These are phyloP conservation scores for Leccinum ochraceum DNA, from an alignment of 768 basidiomycete genomes.

Conservation along the genomic window DNA sequence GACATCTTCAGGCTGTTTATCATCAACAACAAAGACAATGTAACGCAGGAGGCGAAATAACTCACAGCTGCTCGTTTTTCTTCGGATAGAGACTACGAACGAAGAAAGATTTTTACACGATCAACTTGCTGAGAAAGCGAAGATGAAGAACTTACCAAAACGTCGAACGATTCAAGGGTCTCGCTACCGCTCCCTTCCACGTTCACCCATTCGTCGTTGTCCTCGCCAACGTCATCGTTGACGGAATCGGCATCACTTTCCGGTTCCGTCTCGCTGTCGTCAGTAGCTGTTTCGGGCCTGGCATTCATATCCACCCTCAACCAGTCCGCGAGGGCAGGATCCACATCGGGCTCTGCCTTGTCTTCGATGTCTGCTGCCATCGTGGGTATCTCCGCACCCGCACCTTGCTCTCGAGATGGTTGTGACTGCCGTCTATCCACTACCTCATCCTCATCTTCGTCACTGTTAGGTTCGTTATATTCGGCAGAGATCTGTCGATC, in stretches of 20 bases:
- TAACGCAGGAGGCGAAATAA: neutral
- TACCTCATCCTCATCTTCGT: constrained; percentile 24
- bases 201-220: constrained; percentile 43
- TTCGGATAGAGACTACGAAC: constrained; percentile 15
- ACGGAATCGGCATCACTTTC: constrained; percentile 72
- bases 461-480: constrained; percentile 45
- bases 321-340: constrained; percentile 60
- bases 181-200: constrained; percentile 23
- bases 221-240: constrained; percentile 49
- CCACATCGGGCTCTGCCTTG: constrained; percentile 37
- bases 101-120: neutral
- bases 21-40: constrained; percentile 1
- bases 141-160: constrained; percentile 5
- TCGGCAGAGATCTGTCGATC: constrained; percentile 50
- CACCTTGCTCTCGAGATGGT: constrained; percentile 22
- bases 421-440: constrained; percentile 5
- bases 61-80: constrained; percentile 3
- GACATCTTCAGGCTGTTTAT: constrained; percentile 33
- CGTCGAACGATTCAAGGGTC: constrained; percentile 23
- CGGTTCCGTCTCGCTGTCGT: constrained; percentile 47
- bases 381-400: neutral
- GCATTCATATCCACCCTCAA: constrained; percentile 49
- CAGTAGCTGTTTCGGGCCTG: constrained; percentile 6
- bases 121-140: neutral
- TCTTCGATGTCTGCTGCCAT: constrained; percentile 8